Percentiles rank a stretch among this genome's conserved stretches.
Conservation (phyloP, 257 asterid genomes). For the Parsonsia alboflavescens region DNA sequence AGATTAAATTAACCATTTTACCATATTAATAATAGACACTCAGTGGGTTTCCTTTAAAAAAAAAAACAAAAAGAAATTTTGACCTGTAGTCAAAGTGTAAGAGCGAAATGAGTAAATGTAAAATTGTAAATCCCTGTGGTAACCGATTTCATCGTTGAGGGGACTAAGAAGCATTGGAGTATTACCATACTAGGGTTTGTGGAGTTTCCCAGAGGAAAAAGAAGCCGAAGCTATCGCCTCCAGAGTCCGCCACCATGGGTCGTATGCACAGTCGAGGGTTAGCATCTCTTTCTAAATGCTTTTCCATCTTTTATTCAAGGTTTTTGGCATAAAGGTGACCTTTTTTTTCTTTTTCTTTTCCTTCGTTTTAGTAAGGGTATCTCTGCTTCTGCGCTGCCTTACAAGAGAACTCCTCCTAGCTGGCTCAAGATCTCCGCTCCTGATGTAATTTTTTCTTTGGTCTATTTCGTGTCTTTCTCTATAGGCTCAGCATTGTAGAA, state of each 20-base stretch:
- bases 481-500: background rate
- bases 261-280: conserved; percentile 93
- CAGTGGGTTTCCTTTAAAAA: no score
- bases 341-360: background rate
- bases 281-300: background rate
- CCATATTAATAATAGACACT: no score
- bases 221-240: background rate
- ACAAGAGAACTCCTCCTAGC: conserved; percentile 77
- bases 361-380: conserved; percentile 65
- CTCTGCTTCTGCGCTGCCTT: conserved; percentile 81
- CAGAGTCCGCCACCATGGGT: conserved; percentile 55
- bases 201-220: no score
- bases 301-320: background rate
- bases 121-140: no score
- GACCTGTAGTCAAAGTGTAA: no score
- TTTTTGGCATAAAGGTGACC: background rate
- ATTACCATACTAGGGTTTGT: no score
- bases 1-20: no score
- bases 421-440: conserved; percentile 73
- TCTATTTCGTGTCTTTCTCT: background rate
- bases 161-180: no score
- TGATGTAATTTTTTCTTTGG: conserved; percentile 32
- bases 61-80: no score
- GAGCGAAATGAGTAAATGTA: no score
- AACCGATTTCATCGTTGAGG: no score